Evolutionary conservation across 192 early-diverging fungal genomes (phyloP).

Genomic region (Coemansia sp.): DNA sequence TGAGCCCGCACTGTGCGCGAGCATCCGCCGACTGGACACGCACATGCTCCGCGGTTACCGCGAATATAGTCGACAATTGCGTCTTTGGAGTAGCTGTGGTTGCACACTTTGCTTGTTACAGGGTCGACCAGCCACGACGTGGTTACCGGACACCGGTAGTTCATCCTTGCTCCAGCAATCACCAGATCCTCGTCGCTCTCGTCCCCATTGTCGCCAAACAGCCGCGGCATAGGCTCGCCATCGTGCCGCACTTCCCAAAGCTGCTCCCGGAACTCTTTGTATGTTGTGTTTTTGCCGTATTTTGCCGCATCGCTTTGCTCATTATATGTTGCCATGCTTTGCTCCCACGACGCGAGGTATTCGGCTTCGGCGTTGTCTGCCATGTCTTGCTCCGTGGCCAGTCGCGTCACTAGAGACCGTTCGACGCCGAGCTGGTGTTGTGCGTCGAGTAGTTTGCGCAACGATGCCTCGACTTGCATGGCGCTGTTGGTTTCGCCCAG

Average conservation of each 20-base stretch:
- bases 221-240: slow-evolving; percentile 35
- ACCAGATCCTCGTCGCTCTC: slow-evolving; percentile 38
- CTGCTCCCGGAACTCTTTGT: slow-evolving; percentile 37
- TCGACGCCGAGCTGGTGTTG: slow-evolving; percentile 31
- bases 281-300: slow-evolving; percentile 21
- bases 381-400: slow-evolving; percentile 7
- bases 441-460: slow-evolving; percentile 31
- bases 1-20: slow-evolving; percentile 17
- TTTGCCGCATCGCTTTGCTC: slow-evolving; percentile 12
- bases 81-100: slow-evolving; percentile 54
- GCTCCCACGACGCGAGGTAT: slow-evolving; percentile 13
- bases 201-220: slow-evolving; percentile 14
- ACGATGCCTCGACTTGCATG: slow-evolving; percentile 13
- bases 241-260: slow-evolving; percentile 40
- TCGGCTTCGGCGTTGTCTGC: slow-evolving; percentile 3
- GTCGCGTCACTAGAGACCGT: slow-evolving; percentile 6
- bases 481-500: slow-evolving; percentile 13
- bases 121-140: slow-evolving; percentile 55
- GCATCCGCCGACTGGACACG: slow-evolving; percentile 49
- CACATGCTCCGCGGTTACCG: slow-evolving; percentile 11
- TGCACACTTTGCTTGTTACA: slow-evolving; percentile 55
- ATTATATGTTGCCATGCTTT: slow-evolving; percentile 9
- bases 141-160: slow-evolving; percentile 56
- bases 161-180: slow-evolving; percentile 23
- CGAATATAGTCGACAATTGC: slow-evolving; percentile 39